A percentile compares a stretch with the other conserved stretches of the same genome.
Evolutionary conservation across 192 early-diverging fungal genomes (phyloP).

Genomic region (Dissophora globulifera): DNA sequence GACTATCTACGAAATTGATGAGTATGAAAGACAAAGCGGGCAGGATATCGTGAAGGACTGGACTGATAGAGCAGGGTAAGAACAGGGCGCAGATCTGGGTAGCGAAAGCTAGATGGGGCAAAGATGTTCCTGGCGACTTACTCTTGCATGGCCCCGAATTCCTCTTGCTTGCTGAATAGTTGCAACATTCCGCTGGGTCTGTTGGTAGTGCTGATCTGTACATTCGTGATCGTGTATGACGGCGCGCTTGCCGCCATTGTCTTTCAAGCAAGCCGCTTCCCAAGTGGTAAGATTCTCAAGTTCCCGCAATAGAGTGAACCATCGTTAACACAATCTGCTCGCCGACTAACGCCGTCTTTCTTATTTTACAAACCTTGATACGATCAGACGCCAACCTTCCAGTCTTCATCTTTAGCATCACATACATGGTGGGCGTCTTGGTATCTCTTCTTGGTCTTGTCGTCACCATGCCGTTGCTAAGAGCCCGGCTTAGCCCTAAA

Average conservation of each 20-base stretch:
- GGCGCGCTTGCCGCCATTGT: slow-evolving; percentile 17
- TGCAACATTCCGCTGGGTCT: slow-evolving; percentile 11
- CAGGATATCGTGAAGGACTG: not conserved
- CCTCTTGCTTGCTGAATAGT: not conserved
- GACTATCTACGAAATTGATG: too few relatives aligned
- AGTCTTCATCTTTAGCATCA: slow-evolving; percentile 11
- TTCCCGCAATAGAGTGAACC: not conserved
- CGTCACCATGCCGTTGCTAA: not conserved
- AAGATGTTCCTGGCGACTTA: too few relatives aligned
- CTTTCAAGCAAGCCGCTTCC: slow-evolving; percentile 36
- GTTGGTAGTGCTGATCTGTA: slow-evolving; percentile 3
- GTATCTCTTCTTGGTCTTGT: slow-evolving; percentile 15
- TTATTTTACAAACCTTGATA: not conserved
- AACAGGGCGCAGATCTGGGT: too few relatives aligned
- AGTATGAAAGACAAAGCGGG: too few relatives aligned
- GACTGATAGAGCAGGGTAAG: slow-evolving; percentile 15
- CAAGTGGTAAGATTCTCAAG: slow-evolving; percentile 2
- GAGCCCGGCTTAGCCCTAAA: too few relatives aligned
- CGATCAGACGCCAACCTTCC: not conserved
- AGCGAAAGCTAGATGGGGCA: too few relatives aligned
- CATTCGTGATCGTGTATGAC: slow-evolving; percentile 19
- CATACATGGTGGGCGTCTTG: not conserved
- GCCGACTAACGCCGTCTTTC: not conserved
- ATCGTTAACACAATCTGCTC: too few relatives aligned
- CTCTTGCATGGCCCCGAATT: not conserved